Percentiles rank a stretch among this genome's conserved stretches.
These are phyloP conservation scores for Isatis lusitanica DNA, from an alignment of 441 rosid genomes.

Conservation along the genomic window DNA sequence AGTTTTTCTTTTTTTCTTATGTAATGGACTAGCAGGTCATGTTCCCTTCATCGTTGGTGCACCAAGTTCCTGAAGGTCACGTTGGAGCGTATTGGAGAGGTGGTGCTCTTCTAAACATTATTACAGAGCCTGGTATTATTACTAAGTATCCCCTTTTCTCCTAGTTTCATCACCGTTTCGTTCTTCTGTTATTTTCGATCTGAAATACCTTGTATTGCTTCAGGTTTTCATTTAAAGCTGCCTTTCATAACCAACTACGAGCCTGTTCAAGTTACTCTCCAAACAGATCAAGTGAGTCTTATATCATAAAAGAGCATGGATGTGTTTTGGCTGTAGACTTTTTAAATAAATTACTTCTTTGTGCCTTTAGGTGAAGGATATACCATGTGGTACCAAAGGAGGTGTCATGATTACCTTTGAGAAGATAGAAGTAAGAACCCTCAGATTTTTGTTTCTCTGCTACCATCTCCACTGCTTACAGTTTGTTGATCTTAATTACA, in stretches of 20 bases:
- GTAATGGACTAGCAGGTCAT: slow-evolving; percentile 40
- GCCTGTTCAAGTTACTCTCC: slow-evolving; percentile 95
- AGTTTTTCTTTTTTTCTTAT: background rate
- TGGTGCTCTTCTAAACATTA: slow-evolving; percentile 70
- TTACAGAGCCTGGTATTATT: slow-evolving; percentile 68
- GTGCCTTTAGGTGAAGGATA: slow-evolving; percentile 73
- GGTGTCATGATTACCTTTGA: slow-evolving; percentile 91
- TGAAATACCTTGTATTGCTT: background rate
- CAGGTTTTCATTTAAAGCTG: slow-evolving; percentile 84
- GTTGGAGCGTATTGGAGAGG: slow-evolving; percentile 97
- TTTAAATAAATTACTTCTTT: background rate
- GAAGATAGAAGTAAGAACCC: slow-evolving; percentile 71
- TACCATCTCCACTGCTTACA: background rate
- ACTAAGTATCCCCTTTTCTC: background rate
- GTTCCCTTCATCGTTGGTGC: slow-evolving; percentile 59
- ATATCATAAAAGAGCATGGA: background rate
- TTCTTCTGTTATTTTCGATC: background rate
- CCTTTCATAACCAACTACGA: slow-evolving; percentile 80
- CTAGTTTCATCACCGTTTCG: background rate
- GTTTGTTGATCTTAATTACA: background rate
- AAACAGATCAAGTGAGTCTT: slow-evolving; percentile 70
- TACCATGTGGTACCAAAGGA: slow-evolving; percentile 97
- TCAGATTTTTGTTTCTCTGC: background rate
- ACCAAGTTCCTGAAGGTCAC: slow-evolving; percentile 91
- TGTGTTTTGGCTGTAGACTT: slow-evolving; percentile 3